Conservation (phyloP, 805 yeast genomes). For the Nakazawaea populi region DNA sequence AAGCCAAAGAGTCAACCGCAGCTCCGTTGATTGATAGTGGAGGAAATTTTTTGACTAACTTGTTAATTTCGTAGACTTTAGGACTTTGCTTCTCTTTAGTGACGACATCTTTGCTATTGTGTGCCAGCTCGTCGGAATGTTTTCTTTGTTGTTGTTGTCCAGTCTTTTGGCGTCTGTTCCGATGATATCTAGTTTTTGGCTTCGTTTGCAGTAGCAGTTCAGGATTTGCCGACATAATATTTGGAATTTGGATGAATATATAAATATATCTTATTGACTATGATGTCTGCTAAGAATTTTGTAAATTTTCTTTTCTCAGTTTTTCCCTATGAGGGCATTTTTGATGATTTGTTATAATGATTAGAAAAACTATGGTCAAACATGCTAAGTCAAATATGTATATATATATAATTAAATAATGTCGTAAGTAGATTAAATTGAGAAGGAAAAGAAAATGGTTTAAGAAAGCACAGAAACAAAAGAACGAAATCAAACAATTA, state of each 20-base stretch:
- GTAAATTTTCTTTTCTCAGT: no score
- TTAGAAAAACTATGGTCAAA: no score
- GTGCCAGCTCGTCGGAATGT: not conserved
- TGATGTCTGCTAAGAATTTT: no score
- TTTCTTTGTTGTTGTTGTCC: not conserved
- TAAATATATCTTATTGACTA: no score
- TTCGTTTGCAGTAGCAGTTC: not conserved
- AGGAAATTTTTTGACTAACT: slow-evolving; percentile 3
- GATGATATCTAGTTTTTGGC: not conserved
- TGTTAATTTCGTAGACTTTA: slow-evolving; percentile 7
- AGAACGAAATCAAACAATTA: slow-evolving; percentile 12
- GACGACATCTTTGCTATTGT: not conserved
- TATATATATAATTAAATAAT: not conserved
- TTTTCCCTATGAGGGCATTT: no score
- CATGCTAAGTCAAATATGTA: no score
- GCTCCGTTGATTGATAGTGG: slow-evolving; percentile 6
- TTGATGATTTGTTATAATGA: no score
- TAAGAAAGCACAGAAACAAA: not conserved
- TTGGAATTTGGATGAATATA: no score
- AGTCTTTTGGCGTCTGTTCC: not conserved
- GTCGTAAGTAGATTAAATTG: not conserved
- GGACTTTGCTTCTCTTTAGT: slow-evolving; percentile 4
- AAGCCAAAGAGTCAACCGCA: not conserved
- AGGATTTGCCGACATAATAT: not conserved
- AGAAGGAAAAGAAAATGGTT: not conserved